Percentiles rank a stretch among this genome's conserved stretches.
Conservation (phyloP, 139 green algal genomes). For the Eudorina sp. region DNA sequence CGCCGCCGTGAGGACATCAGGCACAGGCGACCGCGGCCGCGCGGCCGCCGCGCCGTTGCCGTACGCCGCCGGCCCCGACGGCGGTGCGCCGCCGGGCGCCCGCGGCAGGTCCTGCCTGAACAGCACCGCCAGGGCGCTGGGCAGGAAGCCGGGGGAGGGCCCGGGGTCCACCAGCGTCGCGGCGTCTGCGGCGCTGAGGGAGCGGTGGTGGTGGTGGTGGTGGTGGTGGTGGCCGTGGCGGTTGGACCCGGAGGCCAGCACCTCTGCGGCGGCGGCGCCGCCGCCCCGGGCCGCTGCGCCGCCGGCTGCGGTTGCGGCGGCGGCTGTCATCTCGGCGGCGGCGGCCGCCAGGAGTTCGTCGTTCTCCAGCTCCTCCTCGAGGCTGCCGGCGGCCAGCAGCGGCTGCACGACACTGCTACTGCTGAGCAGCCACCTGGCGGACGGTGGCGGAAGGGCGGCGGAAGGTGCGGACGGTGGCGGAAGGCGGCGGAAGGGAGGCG, state of each 20-base stretch:
- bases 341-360: not conserved
- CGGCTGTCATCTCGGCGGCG: not conserved
- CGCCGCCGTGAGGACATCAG: not conserved
- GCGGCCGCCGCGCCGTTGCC: not conserved
- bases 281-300: not conserved
- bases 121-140: slow-evolving; percentile 25
- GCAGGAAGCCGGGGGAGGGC: slow-evolving; percentile 37
- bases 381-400: slow-evolving; percentile 14
- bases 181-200: slow-evolving; percentile 7
- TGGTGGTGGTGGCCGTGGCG: not conserved
- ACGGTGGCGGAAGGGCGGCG: too few relatives aligned
- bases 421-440: slow-evolving; percentile 43
- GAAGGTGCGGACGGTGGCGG: too few relatives aligned
- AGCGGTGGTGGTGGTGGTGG: not conserved
- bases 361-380: slow-evolving; percentile 28
- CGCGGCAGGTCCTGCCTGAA: not conserved
- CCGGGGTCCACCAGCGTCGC: slow-evolving; percentile 29
- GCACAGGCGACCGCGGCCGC: not conserved
- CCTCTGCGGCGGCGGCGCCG: not conserved
- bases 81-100: not conserved
- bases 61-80: not conserved
- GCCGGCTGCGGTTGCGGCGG: not conserved
- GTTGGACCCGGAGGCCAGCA: not conserved
- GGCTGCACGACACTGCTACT: slow-evolving; percentile 39
- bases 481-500: too few relatives aligned